phyloP scores from a whole-genome alignment of 257 asterid species.

The Plectranthus barbatus region DNA sequence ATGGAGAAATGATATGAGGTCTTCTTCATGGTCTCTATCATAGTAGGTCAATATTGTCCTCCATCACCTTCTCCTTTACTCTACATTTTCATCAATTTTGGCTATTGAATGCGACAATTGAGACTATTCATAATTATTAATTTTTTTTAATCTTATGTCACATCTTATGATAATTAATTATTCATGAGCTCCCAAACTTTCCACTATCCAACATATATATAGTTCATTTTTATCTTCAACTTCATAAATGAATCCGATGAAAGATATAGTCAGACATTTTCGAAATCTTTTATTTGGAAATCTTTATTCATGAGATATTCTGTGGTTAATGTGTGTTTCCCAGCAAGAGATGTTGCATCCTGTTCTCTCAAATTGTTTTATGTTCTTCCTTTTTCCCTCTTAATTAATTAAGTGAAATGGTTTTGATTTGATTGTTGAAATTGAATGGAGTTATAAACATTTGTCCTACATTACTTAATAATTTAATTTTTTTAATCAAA shows the following conservation, averaged over 20 bases:
- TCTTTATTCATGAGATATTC: no score
- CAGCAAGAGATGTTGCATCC: background rate
- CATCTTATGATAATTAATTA: background rate
- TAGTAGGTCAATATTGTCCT: slow-evolving; percentile 18
- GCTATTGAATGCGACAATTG: slow-evolving; percentile 10
- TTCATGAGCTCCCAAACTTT: background rate
- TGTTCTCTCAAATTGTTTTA: background rate
- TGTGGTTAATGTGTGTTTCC: no score
- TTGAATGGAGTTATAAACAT: background rate
- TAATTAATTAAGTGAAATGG: background rate
- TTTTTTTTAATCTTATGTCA: background rate
- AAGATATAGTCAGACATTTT: background rate
- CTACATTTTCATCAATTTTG: slow-evolving; percentile 4
- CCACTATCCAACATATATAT: background rate
- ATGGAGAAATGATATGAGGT: slow-evolving; percentile 14
- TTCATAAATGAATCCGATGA: background rate
- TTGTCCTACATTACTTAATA: background rate
- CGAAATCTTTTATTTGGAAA: no score
- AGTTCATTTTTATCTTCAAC: background rate
- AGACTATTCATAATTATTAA: background rate
- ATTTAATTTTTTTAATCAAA: background rate
- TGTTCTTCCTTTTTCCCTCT: background rate
- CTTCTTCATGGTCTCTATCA: slow-evolving; percentile 15
- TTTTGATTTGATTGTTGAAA: background rate
- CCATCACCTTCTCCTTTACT: background rate